phyloP scores from a whole-genome alignment of 768 basidiomycete species.

The Cyclocybe aegerita region DNA sequence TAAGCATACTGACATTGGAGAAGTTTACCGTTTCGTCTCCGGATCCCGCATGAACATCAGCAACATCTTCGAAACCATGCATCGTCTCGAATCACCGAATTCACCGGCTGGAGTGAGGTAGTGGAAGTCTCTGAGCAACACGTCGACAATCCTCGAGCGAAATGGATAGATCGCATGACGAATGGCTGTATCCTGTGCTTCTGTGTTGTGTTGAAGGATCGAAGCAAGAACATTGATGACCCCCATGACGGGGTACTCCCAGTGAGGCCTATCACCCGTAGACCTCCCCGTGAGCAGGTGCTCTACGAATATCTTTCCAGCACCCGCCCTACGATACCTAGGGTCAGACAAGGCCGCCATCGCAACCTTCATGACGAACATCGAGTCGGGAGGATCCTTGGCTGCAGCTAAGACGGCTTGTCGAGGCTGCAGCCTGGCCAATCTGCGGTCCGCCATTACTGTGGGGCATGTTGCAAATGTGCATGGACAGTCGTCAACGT shows the following conservation, averaged over 20 bases:
- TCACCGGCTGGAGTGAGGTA: background rate
- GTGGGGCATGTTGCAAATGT: background rate
- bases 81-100: background rate
- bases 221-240: background rate
- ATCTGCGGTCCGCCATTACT: background rate
- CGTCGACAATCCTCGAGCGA: background rate
- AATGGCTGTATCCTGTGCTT: conserved; percentile 2
- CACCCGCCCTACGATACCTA: background rate
- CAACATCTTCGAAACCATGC: conserved; percentile 1
- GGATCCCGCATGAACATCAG: conserved; percentile 1
- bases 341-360: background rate
- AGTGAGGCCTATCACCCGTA: background rate
- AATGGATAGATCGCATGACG: background rate
- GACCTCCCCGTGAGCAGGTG: conserved; percentile 1
- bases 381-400: conserved; percentile 1
- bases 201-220: background rate
- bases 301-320: background rate
- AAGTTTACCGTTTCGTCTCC: background rate
- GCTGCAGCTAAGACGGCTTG: background rate
- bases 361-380: conserved; percentile 1
- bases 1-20: too few species aligned
- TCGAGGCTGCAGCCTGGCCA: background rate
- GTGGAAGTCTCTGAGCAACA: background rate
- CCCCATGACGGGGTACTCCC: background rate
- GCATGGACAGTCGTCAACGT: background rate